Evolutionary conservation across 2,329 filamentous ascomycete species (phyloP).

Genomic region (Neoarthrinium moseri): DNA sequence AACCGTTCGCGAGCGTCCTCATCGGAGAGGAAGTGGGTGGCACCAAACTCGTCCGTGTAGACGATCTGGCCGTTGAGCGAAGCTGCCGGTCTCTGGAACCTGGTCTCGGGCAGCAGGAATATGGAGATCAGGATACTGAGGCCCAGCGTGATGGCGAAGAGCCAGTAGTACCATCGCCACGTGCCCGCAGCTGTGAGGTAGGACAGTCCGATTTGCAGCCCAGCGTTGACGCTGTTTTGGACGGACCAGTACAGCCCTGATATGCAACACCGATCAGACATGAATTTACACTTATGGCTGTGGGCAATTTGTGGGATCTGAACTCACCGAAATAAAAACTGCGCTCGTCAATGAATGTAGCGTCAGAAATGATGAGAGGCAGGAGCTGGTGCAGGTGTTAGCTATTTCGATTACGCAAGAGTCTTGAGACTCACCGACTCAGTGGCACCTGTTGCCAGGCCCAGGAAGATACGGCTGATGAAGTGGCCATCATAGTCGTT

Average conservation of each 20-base stretch:
- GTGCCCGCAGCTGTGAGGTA: conserved; percentile 33
- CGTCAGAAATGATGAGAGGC: conserved; percentile 35
- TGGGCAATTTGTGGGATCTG: no score
- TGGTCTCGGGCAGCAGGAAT: conserved; percentile 38
- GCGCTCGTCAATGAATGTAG: conserved; percentile 38
- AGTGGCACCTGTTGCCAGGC: conserved; percentile 35
- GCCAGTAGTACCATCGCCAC: conserved; percentile 42
- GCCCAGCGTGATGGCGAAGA: conserved; percentile 32
- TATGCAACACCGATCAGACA: no score
- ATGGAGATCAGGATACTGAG: conserved; percentile 34
- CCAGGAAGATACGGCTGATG: conserved; percentile 32
- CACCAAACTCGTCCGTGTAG: conserved; percentile 35
- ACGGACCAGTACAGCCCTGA: conserved; percentile 38
- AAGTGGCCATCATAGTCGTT: conserved; percentile 34
- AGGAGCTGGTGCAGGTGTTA: conserved; percentile 23
- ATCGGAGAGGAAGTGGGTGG: conserved; percentile 31
- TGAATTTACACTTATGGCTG: no score
- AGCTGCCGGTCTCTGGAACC: conserved; percentile 32
- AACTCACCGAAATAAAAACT: conserved; percentile 32
- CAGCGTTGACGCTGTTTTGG: conserved; percentile 32
- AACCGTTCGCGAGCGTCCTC: conserved; percentile 25
- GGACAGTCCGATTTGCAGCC: conserved; percentile 31
- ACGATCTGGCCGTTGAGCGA: conserved; percentile 31
- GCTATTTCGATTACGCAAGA: neutral
- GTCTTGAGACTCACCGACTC: conserved; percentile 25